These are phyloP conservation scores for Trichosporon faecale DNA, from an alignment of 1,284 basidiomycete genomes.

Conservation along the genomic window DNA sequence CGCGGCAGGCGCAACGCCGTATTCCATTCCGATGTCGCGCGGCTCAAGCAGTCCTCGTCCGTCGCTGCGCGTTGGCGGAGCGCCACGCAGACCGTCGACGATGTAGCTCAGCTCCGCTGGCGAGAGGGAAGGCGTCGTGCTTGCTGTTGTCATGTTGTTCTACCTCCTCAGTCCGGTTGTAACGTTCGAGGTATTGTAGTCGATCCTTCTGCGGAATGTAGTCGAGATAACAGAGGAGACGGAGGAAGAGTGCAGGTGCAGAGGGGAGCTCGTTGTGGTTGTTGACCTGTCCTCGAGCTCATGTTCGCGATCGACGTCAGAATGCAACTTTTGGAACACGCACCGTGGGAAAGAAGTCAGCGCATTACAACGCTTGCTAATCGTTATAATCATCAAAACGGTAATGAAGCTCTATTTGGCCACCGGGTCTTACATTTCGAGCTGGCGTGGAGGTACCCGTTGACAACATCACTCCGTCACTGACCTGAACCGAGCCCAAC, in stretches of 20 bases:
- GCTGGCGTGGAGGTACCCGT: not conserved
- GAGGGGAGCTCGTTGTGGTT: not conserved
- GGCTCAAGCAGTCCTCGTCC: constrained; percentile 38
- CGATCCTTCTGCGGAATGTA: no score
- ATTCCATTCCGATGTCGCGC: constrained; percentile 40
- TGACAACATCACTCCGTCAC: not conserved
- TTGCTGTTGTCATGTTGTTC: not conserved
- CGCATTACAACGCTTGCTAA: not conserved
- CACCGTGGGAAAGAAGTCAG: constrained; percentile 9
- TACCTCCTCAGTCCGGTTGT: no score
- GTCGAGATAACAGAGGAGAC: no score
- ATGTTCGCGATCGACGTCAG: not conserved
- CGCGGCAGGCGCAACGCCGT: constrained; percentile 49
- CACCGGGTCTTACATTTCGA: not conserved
- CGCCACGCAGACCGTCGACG: constrained; percentile 41
- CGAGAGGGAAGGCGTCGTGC: constrained; percentile 35
- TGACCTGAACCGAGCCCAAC: not conserved
- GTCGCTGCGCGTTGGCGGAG: constrained; percentile 45
- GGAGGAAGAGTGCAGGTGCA: not conserved
- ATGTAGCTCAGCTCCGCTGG: constrained; percentile 51
- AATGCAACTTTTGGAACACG: not conserved
- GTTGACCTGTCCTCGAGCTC: not conserved
- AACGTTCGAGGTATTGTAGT: no score
- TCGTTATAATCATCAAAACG: no score
- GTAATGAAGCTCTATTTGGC: not conserved